Conservation (phyloP, 2,329 filamentous ascomycete genomes). For the Pestalotiopsis sp. region DNA sequence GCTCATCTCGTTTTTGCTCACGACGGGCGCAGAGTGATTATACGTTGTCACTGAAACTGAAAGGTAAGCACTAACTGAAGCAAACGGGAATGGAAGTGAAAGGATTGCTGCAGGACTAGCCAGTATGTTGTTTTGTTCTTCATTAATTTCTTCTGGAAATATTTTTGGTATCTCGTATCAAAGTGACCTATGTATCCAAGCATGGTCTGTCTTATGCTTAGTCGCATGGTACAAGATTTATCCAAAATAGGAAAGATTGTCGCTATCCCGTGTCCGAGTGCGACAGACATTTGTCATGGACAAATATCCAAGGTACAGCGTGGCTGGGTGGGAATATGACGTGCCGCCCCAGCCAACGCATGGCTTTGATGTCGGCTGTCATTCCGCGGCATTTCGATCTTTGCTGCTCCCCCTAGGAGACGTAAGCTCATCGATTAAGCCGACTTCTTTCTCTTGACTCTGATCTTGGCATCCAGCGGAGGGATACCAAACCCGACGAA, state of each 20-base stretch:
- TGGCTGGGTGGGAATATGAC: background rate
- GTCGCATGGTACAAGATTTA: background rate
- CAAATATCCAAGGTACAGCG: background rate
- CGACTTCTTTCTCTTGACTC: slow-evolving; percentile 18
- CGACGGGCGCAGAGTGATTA: background rate
- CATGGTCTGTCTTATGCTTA: background rate
- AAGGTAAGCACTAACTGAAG: too few species aligned
- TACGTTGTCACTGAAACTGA: background rate
- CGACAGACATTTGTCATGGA: background rate
- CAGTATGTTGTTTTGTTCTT: too few species aligned
- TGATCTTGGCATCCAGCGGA: slow-evolving; percentile 20
- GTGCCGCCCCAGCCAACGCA: background rate
- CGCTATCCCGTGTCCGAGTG: background rate
- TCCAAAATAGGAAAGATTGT: background rate
- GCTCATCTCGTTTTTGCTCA: background rate
- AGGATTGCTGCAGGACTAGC: too few species aligned
- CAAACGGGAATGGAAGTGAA: too few species aligned
- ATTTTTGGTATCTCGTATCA: background rate
- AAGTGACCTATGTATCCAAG: background rate
- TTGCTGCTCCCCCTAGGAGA: background rate
- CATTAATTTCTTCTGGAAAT: background rate
- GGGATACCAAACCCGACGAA: slow-evolving; percentile 21
- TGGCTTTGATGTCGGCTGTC: background rate
- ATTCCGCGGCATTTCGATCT: background rate
- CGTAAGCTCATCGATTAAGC: background rate